Percentiles rank a stretch among this genome's conserved stretches.
Conservation (phyloP, 352 stramenopile genomes). For the Pythium phragmiticola region DNA sequence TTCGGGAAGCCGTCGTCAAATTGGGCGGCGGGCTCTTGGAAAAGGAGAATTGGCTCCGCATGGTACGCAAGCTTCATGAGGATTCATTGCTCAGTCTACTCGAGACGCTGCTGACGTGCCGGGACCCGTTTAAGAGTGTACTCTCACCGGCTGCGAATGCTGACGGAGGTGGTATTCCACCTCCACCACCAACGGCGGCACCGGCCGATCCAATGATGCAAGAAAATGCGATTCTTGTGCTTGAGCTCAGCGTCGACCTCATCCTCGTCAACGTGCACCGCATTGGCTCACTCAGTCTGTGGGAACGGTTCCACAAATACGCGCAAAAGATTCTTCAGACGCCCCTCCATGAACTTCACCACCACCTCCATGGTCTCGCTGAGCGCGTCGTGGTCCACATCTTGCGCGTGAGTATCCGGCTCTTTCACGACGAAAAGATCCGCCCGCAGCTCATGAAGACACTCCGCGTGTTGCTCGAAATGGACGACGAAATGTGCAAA, state of each 20-base stretch:
- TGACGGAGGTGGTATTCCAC: constrained; percentile 17
- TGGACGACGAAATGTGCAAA: constrained; percentile 83
- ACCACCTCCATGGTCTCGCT: constrained; percentile 77
- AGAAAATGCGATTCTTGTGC: constrained; percentile 86
- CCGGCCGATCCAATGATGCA: constrained; percentile 82
- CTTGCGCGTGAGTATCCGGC: constrained; percentile 77
- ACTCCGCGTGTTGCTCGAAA: constrained; percentile 63
- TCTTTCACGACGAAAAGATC: constrained; percentile 84
- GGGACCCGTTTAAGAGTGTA: constrained; percentile 80
- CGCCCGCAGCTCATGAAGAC: constrained; percentile 82
- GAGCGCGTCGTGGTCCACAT: constrained; percentile 87
- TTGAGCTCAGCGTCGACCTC: constrained; percentile 81
- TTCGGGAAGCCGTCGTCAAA: constrained; percentile 69
- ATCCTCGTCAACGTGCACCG: constrained; percentile 85
- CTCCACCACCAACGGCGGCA: background rate
- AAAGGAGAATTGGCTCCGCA: constrained; percentile 85
- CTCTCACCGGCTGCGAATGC: constrained; percentile 37
- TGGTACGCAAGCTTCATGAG: constrained; percentile 76
- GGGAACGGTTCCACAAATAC: constrained; percentile 81
- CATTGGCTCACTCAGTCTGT: constrained; percentile 68
- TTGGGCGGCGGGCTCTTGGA: constrained; percentile 76
- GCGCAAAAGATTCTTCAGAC: constrained; percentile 74
- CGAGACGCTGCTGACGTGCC: constrained; percentile 71
- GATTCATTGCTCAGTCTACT: constrained; percentile 59
- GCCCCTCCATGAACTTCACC: constrained; percentile 64